Conservation (phyloP, 495 filamentous ascomycete species). For the Cercophora sp. region DNA sequence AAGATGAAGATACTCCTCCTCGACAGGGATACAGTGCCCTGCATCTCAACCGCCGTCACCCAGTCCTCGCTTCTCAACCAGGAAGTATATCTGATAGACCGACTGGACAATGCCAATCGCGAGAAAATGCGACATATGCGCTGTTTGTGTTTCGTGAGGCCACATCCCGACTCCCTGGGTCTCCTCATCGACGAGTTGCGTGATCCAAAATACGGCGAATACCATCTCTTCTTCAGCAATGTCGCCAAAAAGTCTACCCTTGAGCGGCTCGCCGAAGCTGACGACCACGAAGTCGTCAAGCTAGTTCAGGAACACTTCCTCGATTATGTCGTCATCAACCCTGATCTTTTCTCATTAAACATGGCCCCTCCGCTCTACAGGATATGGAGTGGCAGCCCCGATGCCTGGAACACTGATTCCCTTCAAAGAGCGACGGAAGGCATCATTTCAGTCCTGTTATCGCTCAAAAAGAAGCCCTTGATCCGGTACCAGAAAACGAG, state of each 20-base stretch:
- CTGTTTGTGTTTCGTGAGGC: slow-evolving; percentile 89
- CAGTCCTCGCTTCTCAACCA: slow-evolving; percentile 95
- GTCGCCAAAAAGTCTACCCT: slow-evolving; percentile 94
- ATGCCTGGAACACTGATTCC: slow-evolving; percentile 85
- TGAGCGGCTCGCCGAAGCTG: slow-evolving; percentile 92
- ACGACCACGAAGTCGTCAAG: slow-evolving; percentile 94
- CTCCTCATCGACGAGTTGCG: slow-evolving; percentile 91
- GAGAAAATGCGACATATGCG: slow-evolving; percentile 98
- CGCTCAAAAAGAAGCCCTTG: slow-evolving; percentile 92
- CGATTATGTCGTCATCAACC: slow-evolving; percentile 91
- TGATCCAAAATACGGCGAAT: slow-evolving; percentile 97
- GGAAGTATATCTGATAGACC: slow-evolving; percentile 96
- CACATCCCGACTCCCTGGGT: slow-evolving; percentile 86
- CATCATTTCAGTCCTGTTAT: slow-evolving; percentile 72
- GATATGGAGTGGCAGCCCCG: slow-evolving; percentile 75
- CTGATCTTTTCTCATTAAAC: slow-evolving; percentile 83
- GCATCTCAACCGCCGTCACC: slow-evolving; percentile 90
- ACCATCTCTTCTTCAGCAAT: slow-evolving; percentile 95
- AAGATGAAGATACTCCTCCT: slow-evolving; percentile 99
- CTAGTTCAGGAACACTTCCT: slow-evolving; percentile 92
- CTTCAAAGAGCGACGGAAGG: slow-evolving; percentile 82
- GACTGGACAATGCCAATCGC: slow-evolving; percentile 81
- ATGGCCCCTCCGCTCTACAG: slow-evolving; percentile 69
- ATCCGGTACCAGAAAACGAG: slow-evolving; percentile 95
- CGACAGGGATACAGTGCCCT: slow-evolving; percentile 90